These are phyloP conservation scores for Ceratocystis variospora DNA, from an alignment of 2,329 filamentous ascomycete species.

Conservation along the genomic window DNA sequence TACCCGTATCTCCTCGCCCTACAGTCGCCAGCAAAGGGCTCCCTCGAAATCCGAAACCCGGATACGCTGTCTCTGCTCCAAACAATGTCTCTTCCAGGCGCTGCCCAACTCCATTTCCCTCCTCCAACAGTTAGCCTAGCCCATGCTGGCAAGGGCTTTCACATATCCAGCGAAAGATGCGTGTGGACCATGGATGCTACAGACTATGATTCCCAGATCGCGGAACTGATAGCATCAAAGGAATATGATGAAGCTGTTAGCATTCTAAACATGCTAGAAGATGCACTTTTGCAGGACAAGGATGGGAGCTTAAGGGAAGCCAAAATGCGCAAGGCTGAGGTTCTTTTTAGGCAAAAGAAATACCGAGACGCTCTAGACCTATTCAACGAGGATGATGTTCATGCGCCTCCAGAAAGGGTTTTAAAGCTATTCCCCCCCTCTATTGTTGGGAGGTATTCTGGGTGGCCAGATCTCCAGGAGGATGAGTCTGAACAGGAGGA, in stretches of 20 bases:
- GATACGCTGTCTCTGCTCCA: slow-evolving; percentile 84
- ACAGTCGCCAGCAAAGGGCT: slow-evolving; percentile 68
- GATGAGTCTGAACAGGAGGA: slow-evolving; percentile 31
- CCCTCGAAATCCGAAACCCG: slow-evolving; percentile 81
- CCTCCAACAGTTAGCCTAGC: slow-evolving; percentile 88
- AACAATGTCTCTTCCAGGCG: slow-evolving; percentile 66
- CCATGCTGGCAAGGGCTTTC: slow-evolving; percentile 88
- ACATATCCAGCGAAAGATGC: slow-evolving; percentile 77
- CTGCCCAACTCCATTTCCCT: slow-evolving; percentile 76
- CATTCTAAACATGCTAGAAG: slow-evolving; percentile 76
- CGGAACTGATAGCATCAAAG: slow-evolving; percentile 59
- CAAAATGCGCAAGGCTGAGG: slow-evolving; percentile 82
- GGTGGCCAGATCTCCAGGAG: slow-evolving; percentile 33
- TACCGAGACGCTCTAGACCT: slow-evolving; percentile 79
- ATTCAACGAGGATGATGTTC: slow-evolving; percentile 70
- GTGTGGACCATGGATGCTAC: slow-evolving; percentile 95
- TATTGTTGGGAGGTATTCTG: slow-evolving; percentile 71
- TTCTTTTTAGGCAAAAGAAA: slow-evolving; percentile 66
- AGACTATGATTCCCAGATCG: slow-evolving; percentile 79
- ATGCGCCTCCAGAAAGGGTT: slow-evolving; percentile 78
- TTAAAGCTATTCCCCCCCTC: slow-evolving; percentile 68
- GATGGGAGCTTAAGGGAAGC: slow-evolving; percentile 65
- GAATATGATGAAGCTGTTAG: slow-evolving; percentile 87
- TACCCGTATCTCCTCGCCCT: slow-evolving; percentile 90
- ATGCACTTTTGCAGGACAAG: slow-evolving; percentile 77